Evolutionary conservation across 192 early-diverging fungal genomes (phyloP).

Genomic region (Cladochytrium replicatum): DNA sequence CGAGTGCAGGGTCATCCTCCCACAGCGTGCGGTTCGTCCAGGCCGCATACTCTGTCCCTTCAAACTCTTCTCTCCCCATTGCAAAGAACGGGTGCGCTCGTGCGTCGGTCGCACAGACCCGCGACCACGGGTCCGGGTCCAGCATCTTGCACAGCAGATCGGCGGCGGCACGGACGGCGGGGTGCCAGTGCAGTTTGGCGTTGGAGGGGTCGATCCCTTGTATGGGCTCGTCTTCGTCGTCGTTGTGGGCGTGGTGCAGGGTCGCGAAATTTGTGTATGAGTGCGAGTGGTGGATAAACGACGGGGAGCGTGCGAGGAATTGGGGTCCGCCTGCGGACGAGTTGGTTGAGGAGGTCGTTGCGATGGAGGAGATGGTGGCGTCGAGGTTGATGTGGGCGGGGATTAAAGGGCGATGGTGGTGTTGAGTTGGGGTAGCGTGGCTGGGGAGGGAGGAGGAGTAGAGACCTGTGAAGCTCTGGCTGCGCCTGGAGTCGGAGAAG

Average conservation of each 20-base stretch:
- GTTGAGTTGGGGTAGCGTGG: no score
- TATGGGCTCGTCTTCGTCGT: neutral
- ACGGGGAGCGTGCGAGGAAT: no score
- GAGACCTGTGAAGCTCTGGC: neutral
- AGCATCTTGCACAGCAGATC: constrained; percentile 51
- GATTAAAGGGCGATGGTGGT: no score
- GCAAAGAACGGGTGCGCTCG: constrained; percentile 49
- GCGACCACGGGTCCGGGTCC: constrained; percentile 38
- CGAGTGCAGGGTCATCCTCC: constrained; percentile 5
- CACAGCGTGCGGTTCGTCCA: constrained; percentile 27
- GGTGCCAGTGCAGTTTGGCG: constrained; percentile 27
- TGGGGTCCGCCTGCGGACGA: no score
- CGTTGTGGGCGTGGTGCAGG: no score
- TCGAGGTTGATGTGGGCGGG: no score
- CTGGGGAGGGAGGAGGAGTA: no score
- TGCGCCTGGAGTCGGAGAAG: neutral
- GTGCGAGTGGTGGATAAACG: no score
- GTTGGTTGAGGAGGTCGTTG: no score
- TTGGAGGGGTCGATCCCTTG: constrained; percentile 2
- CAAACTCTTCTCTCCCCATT: constrained; percentile 4
- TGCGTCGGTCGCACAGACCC: constrained; percentile 44
- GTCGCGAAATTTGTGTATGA: no score
- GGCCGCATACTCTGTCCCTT: constrained; percentile 6
- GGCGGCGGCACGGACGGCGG: constrained; percentile 45
- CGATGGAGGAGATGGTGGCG: no score